These are phyloP conservation scores for Pythium biforme DNA, from an alignment of 352 stramenopile genomes.

Conservation along the genomic window DNA sequence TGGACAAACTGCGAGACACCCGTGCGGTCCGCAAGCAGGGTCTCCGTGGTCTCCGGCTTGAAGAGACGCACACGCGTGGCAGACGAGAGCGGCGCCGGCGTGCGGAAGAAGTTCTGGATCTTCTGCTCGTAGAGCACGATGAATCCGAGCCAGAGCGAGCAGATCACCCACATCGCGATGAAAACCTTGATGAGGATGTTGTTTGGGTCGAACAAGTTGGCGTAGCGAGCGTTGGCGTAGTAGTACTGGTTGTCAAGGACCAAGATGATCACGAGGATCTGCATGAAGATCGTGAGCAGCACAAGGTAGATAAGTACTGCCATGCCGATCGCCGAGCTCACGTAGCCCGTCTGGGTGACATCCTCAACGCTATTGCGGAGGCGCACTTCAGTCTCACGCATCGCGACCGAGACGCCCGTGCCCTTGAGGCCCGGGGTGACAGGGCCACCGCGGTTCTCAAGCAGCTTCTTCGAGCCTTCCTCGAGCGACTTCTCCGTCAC, in stretches of 20 bases:
- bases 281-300: constrained; percentile 27
- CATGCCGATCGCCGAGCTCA: constrained; percentile 16
- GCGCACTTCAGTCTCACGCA: constrained; percentile 28
- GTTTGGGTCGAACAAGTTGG: constrained; percentile 28
- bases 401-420: constrained; percentile 19
- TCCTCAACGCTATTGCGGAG: constrained; percentile 29
- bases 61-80: constrained; percentile 26
- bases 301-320: constrained; percentile 20
- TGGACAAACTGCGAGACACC: constrained; percentile 28
- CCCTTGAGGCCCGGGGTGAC: constrained; percentile 19
- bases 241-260: constrained; percentile 29
- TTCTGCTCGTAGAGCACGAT: constrained; percentile 27
- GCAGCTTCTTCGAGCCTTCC: constrained; percentile 29
- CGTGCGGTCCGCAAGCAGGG: constrained; percentile 26
- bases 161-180: constrained; percentile 27
- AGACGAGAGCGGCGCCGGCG: constrained; percentile 13
- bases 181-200: constrained; percentile 34
- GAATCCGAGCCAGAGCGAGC: constrained; percentile 26
- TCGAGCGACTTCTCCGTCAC: constrained; percentile 11
- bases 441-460: constrained; percentile 29
- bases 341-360: constrained; percentile 25
- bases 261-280: constrained; percentile 27
- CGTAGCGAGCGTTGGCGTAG: constrained; percentile 19
- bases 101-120: constrained; percentile 33
- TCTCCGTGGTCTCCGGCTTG: constrained; percentile 29